phyloP scores from a whole-genome alignment of 805 yeast genomes.

The Candida ulmi region DNA sequence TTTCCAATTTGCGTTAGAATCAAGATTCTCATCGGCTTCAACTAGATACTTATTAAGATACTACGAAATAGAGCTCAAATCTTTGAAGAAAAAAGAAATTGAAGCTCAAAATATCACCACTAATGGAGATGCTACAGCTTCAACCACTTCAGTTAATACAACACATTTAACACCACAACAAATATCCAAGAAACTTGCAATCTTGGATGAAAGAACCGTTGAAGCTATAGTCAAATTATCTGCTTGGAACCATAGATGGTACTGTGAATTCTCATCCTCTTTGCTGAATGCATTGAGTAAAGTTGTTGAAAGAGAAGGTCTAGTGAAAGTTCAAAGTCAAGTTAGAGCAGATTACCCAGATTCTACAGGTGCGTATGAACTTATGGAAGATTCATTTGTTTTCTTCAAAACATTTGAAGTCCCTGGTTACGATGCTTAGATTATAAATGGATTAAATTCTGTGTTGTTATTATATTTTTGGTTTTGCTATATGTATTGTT shows the following conservation, averaged over 20 bases:
- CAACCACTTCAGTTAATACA: constrained; percentile 6
- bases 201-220: constrained; percentile 40
- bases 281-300: constrained; percentile 52
- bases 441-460: too few species aligned
- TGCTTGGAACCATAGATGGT: constrained; percentile 99
- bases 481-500: too few species aligned
- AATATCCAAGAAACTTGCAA: constrained; percentile 31
- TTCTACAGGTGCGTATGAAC: constrained; percentile 46
- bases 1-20: constrained; percentile 62
- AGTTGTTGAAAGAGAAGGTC: constrained; percentile 70
- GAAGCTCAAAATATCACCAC: constrained; percentile 15
- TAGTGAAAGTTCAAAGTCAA: constrained; percentile 68
- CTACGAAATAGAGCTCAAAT: constrained; percentile 44
- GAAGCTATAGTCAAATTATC: constrained; percentile 67
- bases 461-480: too few species aligned
- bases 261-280: constrained; percentile 78
- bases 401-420: constrained; percentile 30
- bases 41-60: constrained; percentile 67
- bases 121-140: constrained; percentile 26
- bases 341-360: constrained; percentile 62
- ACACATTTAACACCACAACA: constrained; percentile 19
- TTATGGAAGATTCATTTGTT: constrained; percentile 47
- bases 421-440: constrained; percentile 9
- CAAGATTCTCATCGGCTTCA: constrained; percentile 76
- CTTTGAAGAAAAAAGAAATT: constrained; percentile 22